These are phyloP conservation scores for Massarina eburnea DNA, from an alignment of 2,329 filamentous ascomycete species.

Conservation along the genomic window DNA sequence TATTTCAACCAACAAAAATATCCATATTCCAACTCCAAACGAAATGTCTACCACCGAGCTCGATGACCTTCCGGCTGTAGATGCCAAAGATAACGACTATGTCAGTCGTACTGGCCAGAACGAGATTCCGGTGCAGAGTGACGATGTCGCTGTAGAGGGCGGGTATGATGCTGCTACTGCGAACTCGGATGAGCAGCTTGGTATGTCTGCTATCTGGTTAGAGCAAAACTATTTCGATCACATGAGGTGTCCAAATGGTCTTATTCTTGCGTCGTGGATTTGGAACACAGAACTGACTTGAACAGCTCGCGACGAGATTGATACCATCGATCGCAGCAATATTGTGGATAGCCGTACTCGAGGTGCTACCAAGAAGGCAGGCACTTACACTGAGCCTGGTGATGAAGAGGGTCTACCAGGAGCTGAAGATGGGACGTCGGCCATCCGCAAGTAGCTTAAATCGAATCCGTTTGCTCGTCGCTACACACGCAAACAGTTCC, in stretches of 20 bases:
- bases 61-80: conserved; percentile 35
- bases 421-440: conserved; percentile 36
- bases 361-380: conserved; percentile 48
- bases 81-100: conserved; percentile 49
- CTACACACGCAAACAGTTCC: neutral
- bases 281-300: neutral
- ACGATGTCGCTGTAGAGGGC: conserved; percentile 50
- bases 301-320: conserved; percentile 50
- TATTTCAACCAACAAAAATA: neutral
- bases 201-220: conserved; percentile 31
- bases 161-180: conserved; percentile 47
- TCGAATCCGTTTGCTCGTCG: neutral
- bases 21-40: conserved; percentile 3
- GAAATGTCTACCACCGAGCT: conserved; percentile 31
- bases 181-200: conserved; percentile 51
- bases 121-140: conserved; percentile 50
- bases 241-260: neutral
- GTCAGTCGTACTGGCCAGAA: conserved; percentile 49
- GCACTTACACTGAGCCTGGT: conserved; percentile 54
- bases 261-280: neutral
- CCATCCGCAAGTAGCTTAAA: conserved; percentile 20
- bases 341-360: conserved; percentile 52
- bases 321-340: conserved; percentile 53
- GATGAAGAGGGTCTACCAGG: conserved; percentile 52
- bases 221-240: no score